Evolutionary conservation across 2,329 filamentous ascomycete genomes (phyloP).

Genomic region (Aciculosporium take): DNA sequence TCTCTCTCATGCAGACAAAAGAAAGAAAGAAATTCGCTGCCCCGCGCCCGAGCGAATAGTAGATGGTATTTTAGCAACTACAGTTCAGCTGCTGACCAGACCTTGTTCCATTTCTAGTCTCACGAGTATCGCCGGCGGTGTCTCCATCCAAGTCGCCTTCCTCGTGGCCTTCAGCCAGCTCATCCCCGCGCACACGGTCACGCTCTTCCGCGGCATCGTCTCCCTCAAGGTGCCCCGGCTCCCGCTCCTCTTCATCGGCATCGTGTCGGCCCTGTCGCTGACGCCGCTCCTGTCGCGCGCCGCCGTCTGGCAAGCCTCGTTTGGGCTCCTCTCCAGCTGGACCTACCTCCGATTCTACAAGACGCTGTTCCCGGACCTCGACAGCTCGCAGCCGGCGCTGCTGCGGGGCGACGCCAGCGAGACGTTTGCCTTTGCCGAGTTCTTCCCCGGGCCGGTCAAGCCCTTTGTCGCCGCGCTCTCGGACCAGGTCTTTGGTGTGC

Average conservation of each 20-base stretch:
- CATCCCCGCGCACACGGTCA: constrained; percentile 91
- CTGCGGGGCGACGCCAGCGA: constrained; percentile 88
- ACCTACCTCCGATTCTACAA: constrained; percentile 95
- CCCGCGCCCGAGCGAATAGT: too few relatives aligned
- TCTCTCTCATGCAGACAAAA: too few relatives aligned
- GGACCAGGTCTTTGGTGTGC: constrained; percentile 55
- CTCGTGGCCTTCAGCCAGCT: constrained; percentile 96
- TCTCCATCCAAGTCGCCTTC: constrained; percentile 82
- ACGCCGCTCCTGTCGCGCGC: constrained; percentile 51
- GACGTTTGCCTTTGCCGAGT: constrained; percentile 88
- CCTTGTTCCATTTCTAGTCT: constrained; percentile 37
- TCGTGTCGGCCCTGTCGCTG: constrained; percentile 50
- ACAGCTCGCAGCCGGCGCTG: constrained; percentile 42
- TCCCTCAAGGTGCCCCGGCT: constrained; percentile 72
- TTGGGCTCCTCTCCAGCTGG: constrained; percentile 81
- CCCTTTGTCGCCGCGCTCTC: constrained; percentile 61
- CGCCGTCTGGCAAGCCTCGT: constrained; percentile 63
- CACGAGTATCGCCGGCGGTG: constrained; percentile 74
- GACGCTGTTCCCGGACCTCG: constrained; percentile 53
- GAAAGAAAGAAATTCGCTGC: too few relatives aligned
- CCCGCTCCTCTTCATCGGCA: constrained; percentile 58
- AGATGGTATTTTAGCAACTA: too few relatives aligned
- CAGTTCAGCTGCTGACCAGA: too few relatives aligned
- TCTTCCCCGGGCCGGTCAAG: constrained; percentile 79
- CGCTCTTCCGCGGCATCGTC: constrained; percentile 74